Percentiles rank a stretch among this genome's conserved stretches.
phyloP scores from a whole-genome alignment of 1,284 basidiomycete species.

The Puccinia horiana region DNA sequence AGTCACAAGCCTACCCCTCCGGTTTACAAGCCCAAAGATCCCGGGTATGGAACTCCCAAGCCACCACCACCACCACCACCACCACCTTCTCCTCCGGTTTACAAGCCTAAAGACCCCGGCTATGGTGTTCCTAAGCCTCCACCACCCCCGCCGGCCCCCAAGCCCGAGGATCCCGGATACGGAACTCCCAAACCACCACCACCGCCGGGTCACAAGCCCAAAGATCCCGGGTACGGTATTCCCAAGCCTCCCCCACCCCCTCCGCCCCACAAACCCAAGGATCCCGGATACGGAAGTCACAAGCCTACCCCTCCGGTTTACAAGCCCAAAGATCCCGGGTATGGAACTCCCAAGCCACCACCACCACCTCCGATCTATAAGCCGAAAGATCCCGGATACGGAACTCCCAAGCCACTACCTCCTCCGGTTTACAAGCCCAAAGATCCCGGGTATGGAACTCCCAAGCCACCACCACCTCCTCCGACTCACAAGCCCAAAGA shows the following conservation, averaged over 20 bases:
- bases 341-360: neutral
- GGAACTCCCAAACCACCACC: too few relatives aligned
- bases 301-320: neutral
- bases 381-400: neutral
- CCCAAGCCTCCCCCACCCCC: neutral
- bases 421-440: neutral
- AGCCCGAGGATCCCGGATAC: too few relatives aligned
- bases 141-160: too few relatives aligned
- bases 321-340: neutral
- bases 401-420: neutral
- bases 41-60: neutral
- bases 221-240: neutral
- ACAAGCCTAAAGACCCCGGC: neutral
- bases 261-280: neutral
- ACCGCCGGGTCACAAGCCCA: conserved; percentile 7
- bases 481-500: too few relatives aligned
- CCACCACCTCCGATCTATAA: neutral
- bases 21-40: neutral
- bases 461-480: neutral
- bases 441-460: neutral
- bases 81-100: neutral
- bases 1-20: neutral
- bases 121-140: neutral
- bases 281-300: neutral
- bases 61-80: neutral